phyloP scores from a whole-genome alignment of 306 rosid genomes.

The Oemleria cerasiformis region DNA sequence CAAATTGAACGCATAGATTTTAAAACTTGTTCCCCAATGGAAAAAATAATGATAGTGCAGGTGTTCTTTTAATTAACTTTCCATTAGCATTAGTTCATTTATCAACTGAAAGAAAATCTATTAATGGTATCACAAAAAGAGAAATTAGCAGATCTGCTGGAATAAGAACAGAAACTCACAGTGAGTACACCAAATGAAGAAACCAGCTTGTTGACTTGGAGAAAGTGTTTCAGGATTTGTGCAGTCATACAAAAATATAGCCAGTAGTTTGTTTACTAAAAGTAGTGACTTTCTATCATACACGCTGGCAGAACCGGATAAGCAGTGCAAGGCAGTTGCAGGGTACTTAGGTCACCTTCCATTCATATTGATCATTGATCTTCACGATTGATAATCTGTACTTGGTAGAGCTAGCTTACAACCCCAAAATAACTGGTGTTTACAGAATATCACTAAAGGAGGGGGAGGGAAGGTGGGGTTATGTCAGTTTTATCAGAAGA shows the following conservation, averaged over 20 bases:
- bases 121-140: background rate
- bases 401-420: background rate
- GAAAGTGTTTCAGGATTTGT: background rate
- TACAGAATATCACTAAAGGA: background rate
- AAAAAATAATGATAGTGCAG: background rate
- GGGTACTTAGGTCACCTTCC: constrained; percentile 12
- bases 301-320: background rate
- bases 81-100: constrained; percentile 2
- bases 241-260: background rate
- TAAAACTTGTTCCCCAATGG: background rate
- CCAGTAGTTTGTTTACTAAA: background rate
- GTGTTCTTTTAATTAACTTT: background rate
- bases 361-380: constrained; percentile 3
- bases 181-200: constrained; percentile 6
- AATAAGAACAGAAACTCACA: constrained; percentile 12
- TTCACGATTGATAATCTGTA: constrained; percentile 1
- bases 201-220: background rate
- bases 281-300: constrained; percentile 9
- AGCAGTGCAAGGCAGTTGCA: constrained; percentile 14
- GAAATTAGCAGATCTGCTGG: background rate
- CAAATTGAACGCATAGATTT: constrained; percentile 11
- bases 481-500: background rate
- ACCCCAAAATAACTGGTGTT: constrained; percentile 14
- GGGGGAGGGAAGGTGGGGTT: too few species aligned
- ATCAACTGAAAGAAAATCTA: background rate